Base-by-base conservation (phyloP, 2,329 filamentous ascomycete genomes). In the Aphanocladium album region DNA sequence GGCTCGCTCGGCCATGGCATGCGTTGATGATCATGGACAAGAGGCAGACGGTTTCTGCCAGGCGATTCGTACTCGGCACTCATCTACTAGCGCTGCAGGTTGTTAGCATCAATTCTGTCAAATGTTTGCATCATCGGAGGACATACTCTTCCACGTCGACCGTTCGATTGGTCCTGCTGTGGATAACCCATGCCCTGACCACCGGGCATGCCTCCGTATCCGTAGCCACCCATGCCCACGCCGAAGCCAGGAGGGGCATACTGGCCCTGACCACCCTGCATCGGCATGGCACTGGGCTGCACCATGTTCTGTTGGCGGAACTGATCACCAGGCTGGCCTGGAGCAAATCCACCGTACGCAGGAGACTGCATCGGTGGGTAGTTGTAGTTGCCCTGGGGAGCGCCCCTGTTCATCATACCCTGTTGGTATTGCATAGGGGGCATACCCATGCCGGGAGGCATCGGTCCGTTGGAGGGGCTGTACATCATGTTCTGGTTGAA, bases 361-460 rank as follows among this genome's bases (percentile, higher is more conserved):
- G 80, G 80, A 41, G 79, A 75, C 69, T 81, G 83, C 78, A 87
- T 81, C 8, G 74, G 70, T 4, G 82, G 79, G 67, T 81, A 87
- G 71, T 78, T 85, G 69, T 81, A 84, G 68, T 77, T 80, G 74
- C 85, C 80, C 11, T 80, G 80, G 14, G 82, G 81, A 2, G 35
- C 47, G 11, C 77, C 79, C 19, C 84, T 78, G 51, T 77, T 77
- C 71, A 87, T 77, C 75, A 86, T 78, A 67, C 70, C 77, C 68
- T 85, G 84, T 69, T 85, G 83, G 67, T 58, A 86, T 64, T 84
- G 83, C 65, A 86, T 69, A 65, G 81, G 83, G 68, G 83, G 80
- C 62, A 85, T 70, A 65, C 76, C 79, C 64, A 79, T 78, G 49
- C 73, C 68, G 4, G 80, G 76, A 63, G 72, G 64, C 67, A 84